Base-by-base conservation (phyloP, 768 basidiomycete genomes). In the Calocera viscosa region DNA sequence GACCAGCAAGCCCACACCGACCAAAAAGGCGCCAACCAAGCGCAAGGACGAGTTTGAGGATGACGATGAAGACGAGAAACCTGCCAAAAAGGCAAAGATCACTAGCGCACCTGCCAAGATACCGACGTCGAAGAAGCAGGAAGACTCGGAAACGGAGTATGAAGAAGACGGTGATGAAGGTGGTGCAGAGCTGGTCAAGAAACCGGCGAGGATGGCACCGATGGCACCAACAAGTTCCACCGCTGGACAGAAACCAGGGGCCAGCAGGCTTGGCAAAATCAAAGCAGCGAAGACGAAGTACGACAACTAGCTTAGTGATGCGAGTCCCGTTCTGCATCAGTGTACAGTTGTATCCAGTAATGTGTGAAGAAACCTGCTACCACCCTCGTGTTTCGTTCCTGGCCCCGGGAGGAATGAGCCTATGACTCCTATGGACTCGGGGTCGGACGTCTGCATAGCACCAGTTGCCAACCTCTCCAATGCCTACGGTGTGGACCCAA, bases 391-490 rank as follows among this genome's bases (percentile, higher is more conserved):
- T n/a, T n/a, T n/a, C n/a, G n/a, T n/a, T n/a, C n/a, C n/a, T n/a
- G n/a, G n/a, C n/a, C n/a, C n/a, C n/a, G n/a, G n/a, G n/a, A n/a
- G n/a, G n/a, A n/a, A n/a, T n/a, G n/a, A n/a, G n/a, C n/a, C n/a
- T n/a, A n/a, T n/a, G n/a, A n/a, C n/a, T n/a, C n/a, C n/a, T n/a
- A 32, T 32, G 33, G 65, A 64, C 38, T 64, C 35, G 39, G 16
- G 16, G 38, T 64, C 35, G 28, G 65, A 65, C 33, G 60, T 40
- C n/a, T 64, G 67, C 33, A 67, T 38, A 19, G 53, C 30, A 16
- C 67, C 67, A 7, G 67, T 24, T 60, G 22, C 67, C 67, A 16
- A 39, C 53, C 24, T 67, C 63, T 16, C 67, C 67, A 38, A 67
- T 65, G 14, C 35, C 53, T 64, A 64, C 43, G 38, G 65, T 67